Percentiles rank a stretch among this genome's conserved stretches.
Conservation (phyloP, 805 yeast genomes). For the Pichia eremophila region DNA sequence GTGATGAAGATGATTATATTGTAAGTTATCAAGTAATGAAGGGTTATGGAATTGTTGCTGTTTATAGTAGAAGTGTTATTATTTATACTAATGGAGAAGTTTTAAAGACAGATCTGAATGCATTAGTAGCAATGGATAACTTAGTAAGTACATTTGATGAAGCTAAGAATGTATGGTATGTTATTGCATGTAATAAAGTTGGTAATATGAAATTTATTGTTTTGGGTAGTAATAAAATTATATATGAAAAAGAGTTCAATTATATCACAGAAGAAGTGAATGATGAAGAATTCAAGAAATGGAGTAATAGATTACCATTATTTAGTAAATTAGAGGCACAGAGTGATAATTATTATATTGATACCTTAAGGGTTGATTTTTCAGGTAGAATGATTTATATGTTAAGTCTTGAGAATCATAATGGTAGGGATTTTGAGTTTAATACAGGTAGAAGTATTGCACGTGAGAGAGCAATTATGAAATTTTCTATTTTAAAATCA, state of each 20-base stretch:
- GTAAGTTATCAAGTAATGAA: neutral
- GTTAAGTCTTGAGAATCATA: neutral
- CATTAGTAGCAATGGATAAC: too few species aligned
- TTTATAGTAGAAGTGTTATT: too few species aligned
- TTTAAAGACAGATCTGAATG: too few species aligned
- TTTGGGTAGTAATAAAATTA: neutral
- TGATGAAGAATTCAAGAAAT: too few species aligned
- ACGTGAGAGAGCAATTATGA: slow-evolving; percentile 3
- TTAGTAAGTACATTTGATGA: too few species aligned
- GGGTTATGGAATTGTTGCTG: too few species aligned
- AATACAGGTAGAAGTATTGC: too few species aligned
- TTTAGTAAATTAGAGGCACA: slow-evolving; percentile 11
- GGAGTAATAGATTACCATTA: slow-evolving; percentile 7
- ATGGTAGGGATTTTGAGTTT: neutral
- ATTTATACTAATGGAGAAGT: too few species aligned
- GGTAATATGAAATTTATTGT: slow-evolving; percentile 6
- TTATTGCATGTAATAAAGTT: slow-evolving; percentile 8
- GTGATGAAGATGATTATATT: neutral
- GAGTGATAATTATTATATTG: neutral
- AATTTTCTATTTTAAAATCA: slow-evolving; percentile 1
- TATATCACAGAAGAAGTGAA: too few species aligned
- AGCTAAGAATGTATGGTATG: neutral
- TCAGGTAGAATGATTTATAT: slow-evolving; percentile 5
- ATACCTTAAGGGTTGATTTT: slow-evolving; percentile 1
- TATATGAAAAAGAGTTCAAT: neutral